Conservation (phyloP, 1,139 yeast species). For the Nematodospora anomalae region DNA sequence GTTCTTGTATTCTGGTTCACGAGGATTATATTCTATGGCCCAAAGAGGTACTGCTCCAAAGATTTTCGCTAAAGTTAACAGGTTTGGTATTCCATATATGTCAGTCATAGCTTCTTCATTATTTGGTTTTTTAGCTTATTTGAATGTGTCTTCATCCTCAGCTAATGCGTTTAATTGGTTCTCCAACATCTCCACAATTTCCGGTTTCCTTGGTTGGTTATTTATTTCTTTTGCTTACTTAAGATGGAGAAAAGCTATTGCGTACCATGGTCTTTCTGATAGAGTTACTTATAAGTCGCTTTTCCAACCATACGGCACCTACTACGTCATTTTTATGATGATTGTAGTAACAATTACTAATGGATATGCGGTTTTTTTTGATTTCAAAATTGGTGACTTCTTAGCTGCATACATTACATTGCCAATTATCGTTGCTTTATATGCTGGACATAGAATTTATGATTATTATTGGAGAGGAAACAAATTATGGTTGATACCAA, state of each 20-base stretch:
- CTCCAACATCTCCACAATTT: constrained; percentile 68
- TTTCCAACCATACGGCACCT: constrained; percentile 52
- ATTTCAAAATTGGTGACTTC: constrained; percentile 51
- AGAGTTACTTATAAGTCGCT: constrained; percentile 50
- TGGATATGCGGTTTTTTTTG: constrained; percentile 59
- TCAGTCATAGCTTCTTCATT: constrained; percentile 37
- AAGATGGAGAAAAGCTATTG: constrained; percentile 56
- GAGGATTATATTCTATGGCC: constrained; percentile 66
- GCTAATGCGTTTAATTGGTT: constrained; percentile 63
- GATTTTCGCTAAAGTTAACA: constrained; percentile 55
- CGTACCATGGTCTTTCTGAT: constrained; percentile 38
- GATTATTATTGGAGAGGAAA: constrained; percentile 29
- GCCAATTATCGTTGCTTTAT: constrained; percentile 52
- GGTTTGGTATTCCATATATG: constrained; percentile 62
- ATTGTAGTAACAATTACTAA: constrained; percentile 51
- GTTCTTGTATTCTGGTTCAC: constrained; percentile 67
- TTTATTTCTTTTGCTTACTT: constrained; percentile 46
- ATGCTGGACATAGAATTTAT: constrained; percentile 41
- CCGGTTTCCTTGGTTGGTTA: constrained; percentile 72
- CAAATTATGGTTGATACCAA: constrained; percentile 35
- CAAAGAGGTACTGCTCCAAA: constrained; percentile 64
- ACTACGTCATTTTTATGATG: constrained; percentile 48
- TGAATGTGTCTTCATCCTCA: constrained; percentile 57
- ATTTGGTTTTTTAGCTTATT: constrained; percentile 55
- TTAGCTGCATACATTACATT: constrained; percentile 63